phyloP scores from a whole-genome alignment of 1,284 basidiomycete genomes.

The Vanrija sp. region DNA sequence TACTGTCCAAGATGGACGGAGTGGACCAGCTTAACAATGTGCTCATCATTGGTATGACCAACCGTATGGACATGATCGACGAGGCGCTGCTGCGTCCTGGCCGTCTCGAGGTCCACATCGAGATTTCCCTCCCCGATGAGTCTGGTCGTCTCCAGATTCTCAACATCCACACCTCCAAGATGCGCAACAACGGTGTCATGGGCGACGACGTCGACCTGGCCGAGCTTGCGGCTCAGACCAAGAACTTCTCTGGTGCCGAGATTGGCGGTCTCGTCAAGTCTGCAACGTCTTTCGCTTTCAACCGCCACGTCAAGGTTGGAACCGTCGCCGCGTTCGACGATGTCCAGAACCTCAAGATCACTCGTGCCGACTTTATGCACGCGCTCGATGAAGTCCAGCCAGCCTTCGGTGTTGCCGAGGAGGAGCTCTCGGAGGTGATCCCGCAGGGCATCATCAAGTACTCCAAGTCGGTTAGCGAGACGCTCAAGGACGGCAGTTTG shows the following conservation, averaged over 20 bases:
- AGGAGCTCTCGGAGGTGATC: slow-evolving; percentile 89
- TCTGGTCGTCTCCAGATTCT: slow-evolving; percentile 89
- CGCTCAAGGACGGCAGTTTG: slow-evolving; percentile 83
- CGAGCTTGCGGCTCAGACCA: slow-evolving; percentile 81
- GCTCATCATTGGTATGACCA: slow-evolving; percentile 99
- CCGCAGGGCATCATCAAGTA: slow-evolving; percentile 97
- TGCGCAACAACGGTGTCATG: slow-evolving; percentile 90
- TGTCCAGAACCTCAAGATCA: slow-evolving; percentile 88
- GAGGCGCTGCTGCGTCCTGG: slow-evolving; percentile 96
- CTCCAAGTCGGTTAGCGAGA: slow-evolving; percentile 68
- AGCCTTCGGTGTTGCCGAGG: slow-evolving; percentile 96
- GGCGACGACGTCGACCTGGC: slow-evolving; percentile 76
- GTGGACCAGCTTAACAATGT: slow-evolving; percentile 99
- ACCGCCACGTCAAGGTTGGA: slow-evolving; percentile 94
- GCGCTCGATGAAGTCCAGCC: slow-evolving; percentile 95
- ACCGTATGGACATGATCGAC: slow-evolving; percentile 98
- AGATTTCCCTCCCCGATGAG: slow-evolving; percentile 96
- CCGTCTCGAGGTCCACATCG: slow-evolving; percentile 99
- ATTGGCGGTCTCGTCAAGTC: slow-evolving; percentile 95
- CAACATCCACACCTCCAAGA: slow-evolving; percentile 91
- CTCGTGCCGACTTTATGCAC: slow-evolving; percentile 79
- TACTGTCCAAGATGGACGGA: slow-evolving; percentile 99
- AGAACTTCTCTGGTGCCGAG: slow-evolving; percentile 98
- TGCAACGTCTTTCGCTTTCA: slow-evolving; percentile 97
- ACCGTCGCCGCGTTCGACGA: slow-evolving; percentile 97